Percentiles rank a stretch among this genome's conserved stretches.
Evolutionary conservation across 192 early-diverging fungal species (phyloP).

Genomic region (Irineochytrium annulatum): DNA sequence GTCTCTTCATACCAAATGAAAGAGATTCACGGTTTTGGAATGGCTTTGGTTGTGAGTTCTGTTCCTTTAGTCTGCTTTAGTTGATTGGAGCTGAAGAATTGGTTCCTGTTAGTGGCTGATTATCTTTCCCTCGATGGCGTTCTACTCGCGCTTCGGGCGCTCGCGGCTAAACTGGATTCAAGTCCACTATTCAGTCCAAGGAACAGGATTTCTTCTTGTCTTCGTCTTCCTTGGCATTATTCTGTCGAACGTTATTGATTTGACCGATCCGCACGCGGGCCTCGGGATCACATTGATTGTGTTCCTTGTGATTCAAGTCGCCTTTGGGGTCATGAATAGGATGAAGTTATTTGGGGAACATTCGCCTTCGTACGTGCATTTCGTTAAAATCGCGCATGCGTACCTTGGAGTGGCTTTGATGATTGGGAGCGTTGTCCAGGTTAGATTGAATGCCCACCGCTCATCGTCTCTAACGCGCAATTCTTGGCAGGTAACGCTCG

Average conservation of each 20-base stretch:
- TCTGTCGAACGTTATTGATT: neutral
- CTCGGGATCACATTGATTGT: neutral
- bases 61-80: neutral
- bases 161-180: neutral
- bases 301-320: neutral
- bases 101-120: neutral
- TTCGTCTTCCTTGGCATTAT: neutral
- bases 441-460: neutral
- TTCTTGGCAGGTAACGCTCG: neutral
- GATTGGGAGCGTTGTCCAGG: neutral
- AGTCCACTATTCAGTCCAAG: neutral
- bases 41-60: neutral
- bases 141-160: neutral
- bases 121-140: conserved; percentile 1
- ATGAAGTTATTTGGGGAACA: too few relatives aligned
- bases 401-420: neutral
- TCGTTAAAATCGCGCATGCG: conserved; percentile 1
- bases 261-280: neutral
- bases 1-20: neutral
- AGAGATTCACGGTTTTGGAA: neutral
- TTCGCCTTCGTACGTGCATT: too few relatives aligned
- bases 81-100: neutral
- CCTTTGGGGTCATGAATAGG: neutral
- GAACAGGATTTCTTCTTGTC: neutral
- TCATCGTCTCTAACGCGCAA: neutral